Conservation (phyloP, 257 asterid genomes). For the Coffea canephora region DNA sequence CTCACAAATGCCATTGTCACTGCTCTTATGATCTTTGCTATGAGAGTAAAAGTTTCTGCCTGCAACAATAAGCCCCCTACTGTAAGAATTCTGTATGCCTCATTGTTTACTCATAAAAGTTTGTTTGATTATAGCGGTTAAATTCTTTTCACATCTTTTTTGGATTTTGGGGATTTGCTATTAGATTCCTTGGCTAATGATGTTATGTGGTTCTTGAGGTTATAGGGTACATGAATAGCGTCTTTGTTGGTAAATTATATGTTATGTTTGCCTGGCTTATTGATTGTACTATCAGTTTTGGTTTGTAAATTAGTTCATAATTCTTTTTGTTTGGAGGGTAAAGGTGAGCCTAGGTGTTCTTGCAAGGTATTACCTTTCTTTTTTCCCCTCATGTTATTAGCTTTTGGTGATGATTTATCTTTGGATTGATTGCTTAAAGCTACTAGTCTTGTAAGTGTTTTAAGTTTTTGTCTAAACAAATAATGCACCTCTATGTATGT, state of each 20-base stretch:
- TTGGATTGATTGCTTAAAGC: conserved; percentile 4
- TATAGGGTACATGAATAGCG: neutral
- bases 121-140: neutral
- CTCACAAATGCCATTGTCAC: too few species aligned
- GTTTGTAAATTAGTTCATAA: neutral
- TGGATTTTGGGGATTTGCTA: neutral
- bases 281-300: neutral
- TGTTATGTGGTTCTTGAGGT: neutral
- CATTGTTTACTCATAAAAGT: neutral
- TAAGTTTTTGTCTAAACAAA: neutral
- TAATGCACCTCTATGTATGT: neutral
- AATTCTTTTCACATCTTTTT: neutral
- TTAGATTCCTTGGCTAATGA: neutral
- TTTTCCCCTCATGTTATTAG: neutral
- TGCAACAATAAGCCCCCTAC: too few species aligned
- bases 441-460: neutral
- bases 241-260: too few species aligned
- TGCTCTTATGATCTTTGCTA: too few species aligned
- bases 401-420: neutral
- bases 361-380: neutral
- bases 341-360: neutral
- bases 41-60: too few species aligned
- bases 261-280: neutral
- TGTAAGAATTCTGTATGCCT: too few species aligned
- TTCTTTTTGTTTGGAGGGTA: neutral